Base-by-base conservation (phyloP, 495 filamentous ascomycete species). In the Daldinia vernicosa region DNA sequence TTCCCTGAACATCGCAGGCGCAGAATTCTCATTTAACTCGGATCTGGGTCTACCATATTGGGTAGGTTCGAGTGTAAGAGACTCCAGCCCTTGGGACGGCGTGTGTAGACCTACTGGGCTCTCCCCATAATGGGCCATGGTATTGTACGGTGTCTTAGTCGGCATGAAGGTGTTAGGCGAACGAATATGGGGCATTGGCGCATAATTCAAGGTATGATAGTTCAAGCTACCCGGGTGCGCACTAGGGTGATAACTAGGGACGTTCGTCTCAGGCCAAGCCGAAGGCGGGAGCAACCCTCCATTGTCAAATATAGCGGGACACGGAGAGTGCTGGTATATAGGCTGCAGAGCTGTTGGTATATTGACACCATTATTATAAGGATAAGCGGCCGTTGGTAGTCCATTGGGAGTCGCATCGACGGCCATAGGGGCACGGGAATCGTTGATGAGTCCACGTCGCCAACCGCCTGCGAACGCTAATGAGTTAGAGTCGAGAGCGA, bases 181-280 rank as follows among this genome's bases (percentile, higher is more conserved):
- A 17, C 66, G 67, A 43, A 78, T 52, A 68, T 78, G 69, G 14
- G 74, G 59, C 53, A 60, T 47, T 12, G 60, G 51, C 15, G 60
- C 35, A 39, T 69, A 63, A 33, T 67, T 69, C 8, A 65, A 28
- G 26, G 39, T 66, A 8, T 71, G 70, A 45, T 72, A 66, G 24
- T 63, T 62, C 33, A 71, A 61, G 15, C 27, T 54, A 37, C 58
- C 67, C n/a, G 60, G 51, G 8, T 72, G 62, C 1, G 70, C 59
- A 28, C 58, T 62, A 27, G 70, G 63, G 15, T 67, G 76, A 56
- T 80, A 83, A 55, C 74, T 76, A 14, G 75, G 39, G 19, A 89
- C 89, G 14, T 84, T 89, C 5, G 90, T 90, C 79, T 97, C 89
- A 12, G 89, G 89, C 92, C 92, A 95, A 70, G 91, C 91, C 15